Evolutionary conservation across 163 green algal genomes (phyloP), one percentile per base, ranked within the genome.

Genomic region (Botryococcus braunii): DNA sequence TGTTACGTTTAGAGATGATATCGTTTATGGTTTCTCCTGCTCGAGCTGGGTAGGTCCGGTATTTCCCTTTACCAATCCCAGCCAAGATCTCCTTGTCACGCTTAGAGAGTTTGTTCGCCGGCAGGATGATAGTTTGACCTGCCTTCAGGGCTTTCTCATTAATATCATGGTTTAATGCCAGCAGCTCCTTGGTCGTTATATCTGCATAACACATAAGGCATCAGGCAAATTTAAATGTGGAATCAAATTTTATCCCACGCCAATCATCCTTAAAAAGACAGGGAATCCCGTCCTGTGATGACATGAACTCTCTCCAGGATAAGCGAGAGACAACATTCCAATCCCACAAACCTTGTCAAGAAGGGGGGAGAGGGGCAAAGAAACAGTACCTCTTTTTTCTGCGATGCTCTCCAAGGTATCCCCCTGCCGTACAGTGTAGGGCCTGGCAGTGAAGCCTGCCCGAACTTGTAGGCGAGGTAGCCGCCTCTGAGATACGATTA

Each of bases 21-120:
- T 92, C 89, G 32, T 72, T 67, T 21, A 87, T 59, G 0, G 65
- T 73, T 68, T 91, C 85, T 7, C 77, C 78, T 41, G 74, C 68
- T 25, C 82, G 74, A 41, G 86, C 77, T 25, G 82, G 80, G 67
- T 90, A 90, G 13, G 77, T 78, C 25, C 82, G 62, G 65, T 73
- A 74, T 29, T 27, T 58, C 29, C 62, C 23, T 21, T 5, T 11
- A 17, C 62, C 62, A 50, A 69, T 68, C 37, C 59, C 59, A n/a
- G 60, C 67, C 70, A 96, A 61, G 70, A 96, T 96, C 57, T 92
- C 86, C 66, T 78, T 87, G 80, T 96, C 89, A 9, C 89, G 74
- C 13, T 39, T 55, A 8, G 86, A 94, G 11, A 96, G 79, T 71
- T 87, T 87, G 56, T 79, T 79, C 27, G 81, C 79, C 9, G 89